Evolutionary conservation across 1,139 yeast species (phyloP).

Genomic region (Lodderomyces beijingensis): DNA sequence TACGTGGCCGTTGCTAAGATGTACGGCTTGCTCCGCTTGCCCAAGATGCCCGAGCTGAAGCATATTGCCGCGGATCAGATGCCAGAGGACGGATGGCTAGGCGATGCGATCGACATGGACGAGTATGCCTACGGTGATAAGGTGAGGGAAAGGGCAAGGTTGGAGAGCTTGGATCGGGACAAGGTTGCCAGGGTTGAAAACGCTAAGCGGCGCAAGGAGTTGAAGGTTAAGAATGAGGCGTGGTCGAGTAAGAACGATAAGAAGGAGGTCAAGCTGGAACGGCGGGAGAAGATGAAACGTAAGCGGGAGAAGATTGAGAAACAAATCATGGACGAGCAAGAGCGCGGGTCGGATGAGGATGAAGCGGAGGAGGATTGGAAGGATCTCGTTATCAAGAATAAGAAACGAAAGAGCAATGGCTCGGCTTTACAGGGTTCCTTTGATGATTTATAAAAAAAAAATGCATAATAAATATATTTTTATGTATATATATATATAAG

Average conservation of each 20-base stretch:
- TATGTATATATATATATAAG: constrained; percentile 1
- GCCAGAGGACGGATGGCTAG: constrained; percentile 73
- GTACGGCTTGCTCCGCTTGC: constrained; percentile 79
- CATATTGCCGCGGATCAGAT: constrained; percentile 43
- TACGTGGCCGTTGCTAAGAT: constrained; percentile 67
- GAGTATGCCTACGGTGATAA: constrained; percentile 59
- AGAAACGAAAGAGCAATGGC: constrained; percentile 45
- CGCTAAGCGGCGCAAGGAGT: constrained; percentile 46
- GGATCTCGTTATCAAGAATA: constrained; percentile 63
- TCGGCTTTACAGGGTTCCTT: constrained; percentile 52
- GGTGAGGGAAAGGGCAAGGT: constrained; percentile 59
- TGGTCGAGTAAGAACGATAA: constrained; percentile 74
- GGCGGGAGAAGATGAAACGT: constrained; percentile 61
- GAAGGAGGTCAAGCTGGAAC: constrained; percentile 59
- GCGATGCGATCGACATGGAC: constrained; percentile 59
- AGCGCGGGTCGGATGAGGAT: constrained; percentile 49
- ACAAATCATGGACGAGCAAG: constrained; percentile 44
- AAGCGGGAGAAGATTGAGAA: constrained; percentile 62
- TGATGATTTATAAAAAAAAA: constrained; percentile 54
- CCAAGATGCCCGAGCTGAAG: constrained; percentile 89
- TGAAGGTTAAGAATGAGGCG: constrained; percentile 55
- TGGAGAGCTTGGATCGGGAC: constrained; percentile 51
- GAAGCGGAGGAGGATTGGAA: constrained; percentile 81
- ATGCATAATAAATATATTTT: background rate
- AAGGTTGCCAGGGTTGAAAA: constrained; percentile 41